phyloP scores from a whole-genome alignment of 352 stramenopile genomes.

The Pythium rishiriense region DNA sequence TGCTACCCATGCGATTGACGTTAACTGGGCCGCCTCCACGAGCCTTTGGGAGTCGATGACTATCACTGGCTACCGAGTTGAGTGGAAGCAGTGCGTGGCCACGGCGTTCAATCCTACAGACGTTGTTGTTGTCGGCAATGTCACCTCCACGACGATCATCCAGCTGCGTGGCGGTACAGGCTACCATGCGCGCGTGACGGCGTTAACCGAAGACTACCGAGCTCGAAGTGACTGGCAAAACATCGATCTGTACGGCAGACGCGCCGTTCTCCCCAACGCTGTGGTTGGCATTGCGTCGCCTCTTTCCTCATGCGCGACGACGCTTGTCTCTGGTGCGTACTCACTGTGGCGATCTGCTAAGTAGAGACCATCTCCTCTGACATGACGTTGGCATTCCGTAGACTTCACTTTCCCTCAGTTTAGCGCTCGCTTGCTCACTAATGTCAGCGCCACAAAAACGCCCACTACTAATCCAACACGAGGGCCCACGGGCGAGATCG shows the following conservation, averaged over 20 bases:
- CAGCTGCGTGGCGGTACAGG: slow-evolving; percentile 49
- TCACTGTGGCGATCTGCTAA: no score
- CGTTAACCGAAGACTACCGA: slow-evolving; percentile 73
- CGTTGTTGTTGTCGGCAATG: slow-evolving; percentile 75
- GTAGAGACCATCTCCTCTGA: no score
- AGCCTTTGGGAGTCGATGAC: slow-evolving; percentile 76
- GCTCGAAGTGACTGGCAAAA: slow-evolving; percentile 44
- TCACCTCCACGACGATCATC: slow-evolving; percentile 90
- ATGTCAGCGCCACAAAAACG: slow-evolving; percentile 52
- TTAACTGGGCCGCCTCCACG: slow-evolving; percentile 73
- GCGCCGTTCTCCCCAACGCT: slow-evolving; percentile 42
- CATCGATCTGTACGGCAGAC: slow-evolving; percentile 89
- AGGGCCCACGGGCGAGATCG: slow-evolving; percentile 81
- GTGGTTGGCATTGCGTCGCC: slow-evolving; percentile 53
- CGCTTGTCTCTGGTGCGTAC: slow-evolving; percentile 46
- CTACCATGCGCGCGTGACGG: slow-evolving; percentile 82
- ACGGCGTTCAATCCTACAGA: slow-evolving; percentile 33
- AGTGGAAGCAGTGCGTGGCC: slow-evolving; percentile 47
- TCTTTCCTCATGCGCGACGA: slow-evolving; percentile 47
- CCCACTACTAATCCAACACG: slow-evolving; percentile 49
- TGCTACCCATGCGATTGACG: slow-evolving; percentile 68
- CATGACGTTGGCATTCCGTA: no score
- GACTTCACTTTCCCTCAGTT: slow-evolving; percentile 87
- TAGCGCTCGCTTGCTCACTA: slow-evolving; percentile 63
- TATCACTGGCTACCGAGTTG: slow-evolving; percentile 81